These are phyloP conservation scores for Yamadazyma siamensis DNA, from an alignment of 1,139 yeast species.

Conservation along the genomic window DNA sequence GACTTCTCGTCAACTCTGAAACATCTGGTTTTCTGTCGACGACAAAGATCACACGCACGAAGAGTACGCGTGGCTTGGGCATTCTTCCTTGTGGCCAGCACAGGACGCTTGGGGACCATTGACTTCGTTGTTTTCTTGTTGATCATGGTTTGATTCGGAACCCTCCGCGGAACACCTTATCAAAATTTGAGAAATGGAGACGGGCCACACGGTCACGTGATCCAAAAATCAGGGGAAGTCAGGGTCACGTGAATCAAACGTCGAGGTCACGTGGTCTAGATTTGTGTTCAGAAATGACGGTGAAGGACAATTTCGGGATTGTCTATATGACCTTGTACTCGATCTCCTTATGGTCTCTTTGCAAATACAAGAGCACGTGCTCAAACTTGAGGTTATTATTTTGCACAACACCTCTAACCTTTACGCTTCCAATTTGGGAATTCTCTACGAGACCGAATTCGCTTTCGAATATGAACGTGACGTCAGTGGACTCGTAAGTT, in stretches of 20 bases:
- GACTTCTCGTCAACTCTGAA: conserved; percentile 45
- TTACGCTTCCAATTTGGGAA: conserved; percentile 8
- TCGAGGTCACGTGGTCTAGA: not conserved
- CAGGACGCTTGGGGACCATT: conserved; percentile 1
- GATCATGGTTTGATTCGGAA: not conserved
- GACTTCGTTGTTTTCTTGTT: not conserved
- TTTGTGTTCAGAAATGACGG: not conserved
- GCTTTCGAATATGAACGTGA: conserved; percentile 9
- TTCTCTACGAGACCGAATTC: conserved; percentile 7
- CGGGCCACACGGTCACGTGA: too few relatives aligned
- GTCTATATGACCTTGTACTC: conserved; percentile 8
- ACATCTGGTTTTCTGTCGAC: conserved; percentile 64
- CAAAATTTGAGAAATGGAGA: not conserved
- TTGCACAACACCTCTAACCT: conserved; percentile 10
- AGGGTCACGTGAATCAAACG: too few relatives aligned
- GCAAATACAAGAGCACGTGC: conserved; percentile 4
- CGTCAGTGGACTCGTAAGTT: conserved; percentile 7
- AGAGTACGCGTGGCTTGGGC: conserved; percentile 46
- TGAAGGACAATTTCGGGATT: not conserved
- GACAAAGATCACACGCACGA: conserved; percentile 57
- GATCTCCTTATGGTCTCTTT: conserved; percentile 5
- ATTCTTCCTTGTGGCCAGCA: conserved; percentile 14
- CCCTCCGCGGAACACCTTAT: conserved; percentile 1
- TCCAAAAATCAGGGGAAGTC: too few relatives aligned
- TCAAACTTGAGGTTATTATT: conserved; percentile 12